Conservation (phyloP, 2,329 filamentous ascomycete species). For the Ophiosphaerella herpotricha region DNA sequence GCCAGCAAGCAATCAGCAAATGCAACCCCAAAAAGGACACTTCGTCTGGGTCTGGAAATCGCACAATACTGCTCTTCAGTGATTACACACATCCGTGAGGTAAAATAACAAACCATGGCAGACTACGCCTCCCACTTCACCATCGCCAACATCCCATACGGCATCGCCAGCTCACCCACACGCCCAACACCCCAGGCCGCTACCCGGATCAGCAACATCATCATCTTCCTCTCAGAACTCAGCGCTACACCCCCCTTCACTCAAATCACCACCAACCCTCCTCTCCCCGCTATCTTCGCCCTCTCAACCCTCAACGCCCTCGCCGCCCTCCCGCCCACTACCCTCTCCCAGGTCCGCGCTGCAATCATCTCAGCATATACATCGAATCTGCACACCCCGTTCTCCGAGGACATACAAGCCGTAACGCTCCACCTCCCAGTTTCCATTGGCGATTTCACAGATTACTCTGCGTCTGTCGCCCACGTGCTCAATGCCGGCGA, state of each 20-base stretch:
- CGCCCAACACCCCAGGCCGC: conserved; percentile 49
- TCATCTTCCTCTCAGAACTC: conserved; percentile 58
- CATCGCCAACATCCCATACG: conserved; percentile 39
- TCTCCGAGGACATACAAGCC: conserved; percentile 42
- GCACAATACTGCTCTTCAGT: no score
- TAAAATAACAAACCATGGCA: conserved; percentile 8
- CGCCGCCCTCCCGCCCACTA: conserved; percentile 50
- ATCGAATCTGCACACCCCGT: conserved; percentile 15
- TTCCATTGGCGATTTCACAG: conserved; percentile 60
- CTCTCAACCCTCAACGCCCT: conserved; percentile 54
- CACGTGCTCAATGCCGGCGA: conserved; percentile 58
- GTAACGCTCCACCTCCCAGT: conserved; percentile 61
- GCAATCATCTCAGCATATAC: conserved; percentile 46
- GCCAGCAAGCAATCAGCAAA: background rate
- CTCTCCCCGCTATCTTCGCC: conserved; percentile 33
- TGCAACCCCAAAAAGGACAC: background rate
- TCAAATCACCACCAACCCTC: conserved; percentile 25
- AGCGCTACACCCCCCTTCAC: conserved; percentile 26
- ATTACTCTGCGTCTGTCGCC: conserved; percentile 61
- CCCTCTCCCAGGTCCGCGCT: conserved; percentile 48
- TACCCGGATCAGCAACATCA: conserved; percentile 57
- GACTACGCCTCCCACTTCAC: conserved; percentile 36
- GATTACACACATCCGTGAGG: no score
- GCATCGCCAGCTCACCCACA: conserved; percentile 31
- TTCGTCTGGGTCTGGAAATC: no score